phyloP scores from a whole-genome alignment of 2,329 filamentous ascomycete genomes.

The Didymosphaeria variabile region DNA sequence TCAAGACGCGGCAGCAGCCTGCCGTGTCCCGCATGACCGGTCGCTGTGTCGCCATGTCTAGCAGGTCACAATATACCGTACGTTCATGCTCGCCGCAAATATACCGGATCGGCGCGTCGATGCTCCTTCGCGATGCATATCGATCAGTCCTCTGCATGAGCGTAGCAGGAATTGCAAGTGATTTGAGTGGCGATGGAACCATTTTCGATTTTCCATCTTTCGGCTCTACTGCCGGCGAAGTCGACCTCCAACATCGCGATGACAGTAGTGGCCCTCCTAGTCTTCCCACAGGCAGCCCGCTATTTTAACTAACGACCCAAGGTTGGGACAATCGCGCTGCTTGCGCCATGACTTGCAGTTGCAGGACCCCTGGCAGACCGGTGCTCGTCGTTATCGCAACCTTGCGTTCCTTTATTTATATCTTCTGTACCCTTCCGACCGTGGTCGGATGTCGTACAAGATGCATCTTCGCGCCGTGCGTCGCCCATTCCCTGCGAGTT shows the following conservation, averaged over 20 bases:
- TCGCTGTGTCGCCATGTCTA: neutral
- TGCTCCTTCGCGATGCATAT: slow-evolving; percentile 1
- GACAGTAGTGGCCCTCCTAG: neutral
- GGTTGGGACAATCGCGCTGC: neutral
- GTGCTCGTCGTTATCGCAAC: too few relatives aligned
- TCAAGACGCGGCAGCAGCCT: neutral
- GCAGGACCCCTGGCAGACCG: too few relatives aligned
- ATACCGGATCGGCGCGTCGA: neutral
- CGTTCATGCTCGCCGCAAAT: neutral
- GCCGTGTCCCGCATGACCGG: slow-evolving; percentile 2
- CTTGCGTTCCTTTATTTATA: neutral
- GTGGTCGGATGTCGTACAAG: neutral
- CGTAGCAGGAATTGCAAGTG: neutral
- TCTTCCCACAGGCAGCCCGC: neutral
- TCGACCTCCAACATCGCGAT: neutral
- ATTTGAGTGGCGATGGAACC: neutral
- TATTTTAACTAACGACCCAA: neutral
- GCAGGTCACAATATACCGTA: neutral
- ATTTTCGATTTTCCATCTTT: too few relatives aligned
- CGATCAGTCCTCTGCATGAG: neutral
- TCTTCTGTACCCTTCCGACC: neutral
- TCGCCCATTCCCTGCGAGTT: neutral
- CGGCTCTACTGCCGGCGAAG: too few relatives aligned
- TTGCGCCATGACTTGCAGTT: neutral
- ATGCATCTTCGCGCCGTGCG: neutral